Evolutionary conservation across 108 stramenopile genomes (phyloP), one percentile per base, ranked within the genome.

Genomic region (Fragilariopsis cylindrus): DNA sequence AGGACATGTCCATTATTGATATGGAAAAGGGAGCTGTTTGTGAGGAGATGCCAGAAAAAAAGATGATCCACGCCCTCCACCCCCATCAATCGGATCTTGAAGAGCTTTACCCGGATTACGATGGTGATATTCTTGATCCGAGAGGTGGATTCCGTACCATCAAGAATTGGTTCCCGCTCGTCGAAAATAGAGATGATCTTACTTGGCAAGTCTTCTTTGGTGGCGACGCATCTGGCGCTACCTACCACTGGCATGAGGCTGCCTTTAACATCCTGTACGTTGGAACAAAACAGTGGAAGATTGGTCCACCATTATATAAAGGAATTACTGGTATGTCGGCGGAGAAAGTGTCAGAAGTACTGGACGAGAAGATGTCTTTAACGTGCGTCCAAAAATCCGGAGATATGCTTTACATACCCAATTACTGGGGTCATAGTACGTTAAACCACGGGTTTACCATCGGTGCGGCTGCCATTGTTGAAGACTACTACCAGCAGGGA

Each of bases 361-460:
- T 69, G 13, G 65, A 75, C 18, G n/a, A 18, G 8, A n/a, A 57
- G 42, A 60, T 75, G 18, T 60, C 64, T 18, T 52, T 75, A n/a
- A 46, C 48, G 5, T 75, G 74, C 40, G 40, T 65, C 47, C 74
- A 75, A 45, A 52, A 58, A 13, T 44, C 74, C 9, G 74, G 74
- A 9, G 74, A 75, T 53, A 30, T 75, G n/a, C 16, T 75, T 41
- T 75, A 75, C 40, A 69, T 75, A 21, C 74, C 74, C 4, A 57
- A 75, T 56, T 69, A 49, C 66, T 75, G 74, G 74, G 74, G 74
- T 11, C 74, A 75, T 57, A 60, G 66, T 13, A 75, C 74, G 7
- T 55, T 69, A 16, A 75, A 75, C 39, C 74, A 69, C 44, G 74
- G 74, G 12, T 75, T 75, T 69, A 55, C 67, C 42, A 75, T 75